Conservation (phyloP, 495 filamentous ascomycete species). For the Darksidea phi region DNA sequence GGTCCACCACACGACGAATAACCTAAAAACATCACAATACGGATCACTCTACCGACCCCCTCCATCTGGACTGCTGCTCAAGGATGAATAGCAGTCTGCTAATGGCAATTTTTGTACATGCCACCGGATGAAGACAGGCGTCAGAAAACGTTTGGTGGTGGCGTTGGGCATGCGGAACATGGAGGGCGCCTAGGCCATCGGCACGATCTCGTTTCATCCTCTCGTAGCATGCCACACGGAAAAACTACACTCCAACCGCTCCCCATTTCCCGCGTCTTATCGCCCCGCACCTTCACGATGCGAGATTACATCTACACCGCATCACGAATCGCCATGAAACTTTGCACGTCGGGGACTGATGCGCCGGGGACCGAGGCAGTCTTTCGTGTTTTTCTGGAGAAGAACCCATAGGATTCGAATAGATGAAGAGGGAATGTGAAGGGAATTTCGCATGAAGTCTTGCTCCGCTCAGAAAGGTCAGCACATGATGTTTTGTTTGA, state of each 20-base stretch:
- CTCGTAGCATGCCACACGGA: constrained; percentile 3
- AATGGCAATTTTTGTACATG: neutral
- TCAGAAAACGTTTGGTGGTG: neutral
- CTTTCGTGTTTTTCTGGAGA: neutral
- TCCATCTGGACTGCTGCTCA: no score
- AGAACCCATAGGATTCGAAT: neutral
- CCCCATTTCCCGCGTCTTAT: neutral
- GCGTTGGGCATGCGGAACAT: neutral
- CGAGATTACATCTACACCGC: neutral
- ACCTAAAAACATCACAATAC: no score
- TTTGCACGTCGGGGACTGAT: neutral
- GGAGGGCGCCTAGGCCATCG: neutral
- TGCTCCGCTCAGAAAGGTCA: neutral
- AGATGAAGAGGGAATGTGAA: neutral
- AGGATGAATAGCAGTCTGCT: neutral
- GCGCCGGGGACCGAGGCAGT: neutral
- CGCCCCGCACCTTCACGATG: neutral
- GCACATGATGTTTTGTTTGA: constrained; percentile 31
- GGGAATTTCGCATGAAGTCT: neutral
- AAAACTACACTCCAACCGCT: constrained; percentile 6
- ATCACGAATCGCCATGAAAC: neutral
- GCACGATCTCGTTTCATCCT: constrained; percentile 5
- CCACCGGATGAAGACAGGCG: neutral
- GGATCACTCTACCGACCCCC: no score
- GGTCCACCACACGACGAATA: no score